These are phyloP conservation scores for thale cress (Arabidopsis thaliana) DNA, from an alignment of 345 rosid species.

Conservation along the genomic window DNA sequence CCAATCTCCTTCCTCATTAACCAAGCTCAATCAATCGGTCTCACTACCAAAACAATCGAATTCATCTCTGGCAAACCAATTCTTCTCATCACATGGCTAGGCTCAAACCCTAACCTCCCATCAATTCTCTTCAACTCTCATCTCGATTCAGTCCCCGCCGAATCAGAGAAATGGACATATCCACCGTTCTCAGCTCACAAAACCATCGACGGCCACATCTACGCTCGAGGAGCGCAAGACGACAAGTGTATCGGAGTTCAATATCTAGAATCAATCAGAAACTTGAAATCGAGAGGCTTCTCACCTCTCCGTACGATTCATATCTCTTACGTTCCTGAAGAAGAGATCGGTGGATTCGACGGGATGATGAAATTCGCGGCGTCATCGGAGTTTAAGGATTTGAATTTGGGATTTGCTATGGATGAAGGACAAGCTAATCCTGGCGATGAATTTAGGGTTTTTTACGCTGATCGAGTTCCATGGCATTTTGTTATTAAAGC, in stretches of 20 bases:
- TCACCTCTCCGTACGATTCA: constrained; percentile 64
- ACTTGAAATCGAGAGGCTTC: constrained; percentile 55
- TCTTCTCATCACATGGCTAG: constrained; percentile 74
- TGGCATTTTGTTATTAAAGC: constrained; percentile 67
- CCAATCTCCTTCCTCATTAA: not conserved
- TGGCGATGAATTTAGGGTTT: constrained; percentile 67
- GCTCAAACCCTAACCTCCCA: constrained; percentile 67
- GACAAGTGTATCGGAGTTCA: constrained; percentile 84
- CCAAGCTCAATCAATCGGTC: not conserved
- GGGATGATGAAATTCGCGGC: constrained; percentile 65
- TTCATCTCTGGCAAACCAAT: constrained; percentile 52
- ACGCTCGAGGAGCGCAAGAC: constrained; percentile 86
- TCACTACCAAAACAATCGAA: not conserved
- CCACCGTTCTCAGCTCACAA: constrained; percentile 81
- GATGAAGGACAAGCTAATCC: constrained; percentile 91
- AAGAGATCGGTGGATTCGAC: constrained; percentile 79
- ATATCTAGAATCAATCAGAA: constrained; percentile 78
- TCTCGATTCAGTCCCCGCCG: constrained; percentile 92
- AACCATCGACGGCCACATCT: constrained; percentile 61
- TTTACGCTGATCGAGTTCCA: constrained; percentile 75
- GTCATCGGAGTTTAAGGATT: constrained; percentile 62
- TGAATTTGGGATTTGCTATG: constrained; percentile 79
- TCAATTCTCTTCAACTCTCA: constrained; percentile 86
- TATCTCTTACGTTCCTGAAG: constrained; percentile 74
- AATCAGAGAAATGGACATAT: constrained; percentile 72